Conservation (phyloP, 768 basidiomycete species). For the Auriscalpium microsporum region DNA sequence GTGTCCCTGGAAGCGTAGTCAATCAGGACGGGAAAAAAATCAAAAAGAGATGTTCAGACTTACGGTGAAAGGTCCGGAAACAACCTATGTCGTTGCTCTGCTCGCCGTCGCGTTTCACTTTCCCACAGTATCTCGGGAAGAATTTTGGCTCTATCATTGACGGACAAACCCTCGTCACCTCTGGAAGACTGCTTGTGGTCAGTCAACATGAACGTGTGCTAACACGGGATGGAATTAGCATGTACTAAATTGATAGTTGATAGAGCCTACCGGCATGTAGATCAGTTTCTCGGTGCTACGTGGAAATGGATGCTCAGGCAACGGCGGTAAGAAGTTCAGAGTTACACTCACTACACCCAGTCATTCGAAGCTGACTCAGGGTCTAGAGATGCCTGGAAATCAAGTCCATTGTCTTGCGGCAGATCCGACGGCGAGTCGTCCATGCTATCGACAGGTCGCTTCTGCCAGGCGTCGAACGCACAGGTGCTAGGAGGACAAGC, state of each 20-base stretch:
- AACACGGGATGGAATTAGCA: background rate
- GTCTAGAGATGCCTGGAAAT: constrained; percentile 31
- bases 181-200: constrained; percentile 41
- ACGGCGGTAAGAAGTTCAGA: background rate
- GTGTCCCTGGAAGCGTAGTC: constrained; percentile 23
- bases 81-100: constrained; percentile 27
- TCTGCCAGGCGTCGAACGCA: constrained; percentile 22
- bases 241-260: background rate
- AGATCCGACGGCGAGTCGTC: constrained; percentile 7
- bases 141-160: constrained; percentile 9
- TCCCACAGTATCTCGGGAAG: constrained; percentile 25
- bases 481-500: constrained; percentile 35
- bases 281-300: constrained; percentile 35
- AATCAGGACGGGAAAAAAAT: background rate
- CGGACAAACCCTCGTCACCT: constrained; percentile 19
- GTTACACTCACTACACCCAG: constrained; percentile 36
- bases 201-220: constrained; percentile 42
- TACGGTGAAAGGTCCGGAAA: constrained; percentile 39
- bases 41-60: constrained; percentile 8
- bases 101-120: constrained; percentile 31
- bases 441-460: too few relatives aligned
- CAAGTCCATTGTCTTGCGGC: constrained; percentile 20
- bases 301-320: background rate
- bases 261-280: constrained; percentile 34
- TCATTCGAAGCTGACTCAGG: constrained; percentile 29